Conservation (phyloP, 306 rosid genomes). For the Ochetophila trinervis region DNA sequence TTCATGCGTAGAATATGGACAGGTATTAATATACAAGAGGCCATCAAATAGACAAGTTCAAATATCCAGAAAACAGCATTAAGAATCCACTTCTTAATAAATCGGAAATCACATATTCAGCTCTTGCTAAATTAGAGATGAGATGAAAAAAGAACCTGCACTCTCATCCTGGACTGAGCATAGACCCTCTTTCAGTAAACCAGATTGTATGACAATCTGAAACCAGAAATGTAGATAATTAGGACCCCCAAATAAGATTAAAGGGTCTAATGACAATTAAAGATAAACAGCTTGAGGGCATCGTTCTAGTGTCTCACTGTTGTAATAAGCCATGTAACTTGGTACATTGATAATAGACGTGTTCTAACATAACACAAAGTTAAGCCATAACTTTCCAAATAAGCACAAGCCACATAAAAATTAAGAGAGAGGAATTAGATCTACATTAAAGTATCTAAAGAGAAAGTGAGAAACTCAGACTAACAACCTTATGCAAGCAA, state of each 20-base stretch:
- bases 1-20: not conserved
- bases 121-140: not conserved
- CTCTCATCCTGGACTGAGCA: slow-evolving; percentile 93
- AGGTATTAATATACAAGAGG: not conserved
- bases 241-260: slow-evolving; percentile 18
- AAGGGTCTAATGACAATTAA: not conserved
- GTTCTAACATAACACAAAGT: not conserved
- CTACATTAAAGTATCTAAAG: too few species aligned
- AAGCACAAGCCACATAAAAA: too few species aligned
- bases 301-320: slow-evolving; percentile 1
- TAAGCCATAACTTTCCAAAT: not conserved
- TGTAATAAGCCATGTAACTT: not conserved
- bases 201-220: slow-evolving; percentile 68
- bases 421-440: too few species aligned
- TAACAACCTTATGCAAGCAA: too few species aligned
- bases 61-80: not conserved
- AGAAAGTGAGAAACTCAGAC: too few species aligned
- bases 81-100: not conserved
- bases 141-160: slow-evolving; percentile 55
- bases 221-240: slow-evolving; percentile 30
- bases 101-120: slow-evolving; percentile 1
- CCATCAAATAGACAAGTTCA: not conserved
- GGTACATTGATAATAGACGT: not conserved
- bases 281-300: slow-evolving; percentile 10
- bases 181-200: slow-evolving; percentile 65